Base-by-base conservation (phyloP, 176 grass and related monocot genomes). In the Hordeum marinum region DNA sequence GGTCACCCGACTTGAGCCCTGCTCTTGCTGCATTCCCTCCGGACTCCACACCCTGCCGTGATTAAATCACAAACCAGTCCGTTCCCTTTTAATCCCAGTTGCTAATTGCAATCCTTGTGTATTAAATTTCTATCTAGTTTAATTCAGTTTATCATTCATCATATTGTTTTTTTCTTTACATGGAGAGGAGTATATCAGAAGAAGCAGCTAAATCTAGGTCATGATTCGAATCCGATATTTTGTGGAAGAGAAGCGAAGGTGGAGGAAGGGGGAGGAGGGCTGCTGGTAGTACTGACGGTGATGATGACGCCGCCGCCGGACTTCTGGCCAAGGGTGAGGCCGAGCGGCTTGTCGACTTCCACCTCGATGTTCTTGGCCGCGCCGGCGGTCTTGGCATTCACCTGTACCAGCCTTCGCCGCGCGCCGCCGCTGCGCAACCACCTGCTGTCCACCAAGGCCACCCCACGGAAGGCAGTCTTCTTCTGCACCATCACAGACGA, bases 311-410 rank as follows among this genome's bases (percentile, higher is more conserved):
- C 93, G 5, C 96, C 96, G 27, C 68, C 81, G 12, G 96, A 37
- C 50, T 99, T 99, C 93, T 99, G 96, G 23, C 96, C 93, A 71
- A 99, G 82, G 23, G 91, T 83, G 62, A 99, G 67, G 6, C 96
- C 96, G 6, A 99, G 94, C 7, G 96, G 96, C 90, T 99, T 99
- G 79, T 96, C 96, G 24, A 99, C 93, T 59, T 99, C 96, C 20
- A 89, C 93, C 88, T 99, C 96, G 20, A 96, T 95, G 79, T 87
- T 94, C 92, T 99, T 99, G 5, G 93, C 75, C 0, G 93, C 69
- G 18, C 90, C 83, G 2, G 93, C 88, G 0, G 96, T 89, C 78
- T 80, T 91, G 14, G 96, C 96, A 52, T 84, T 92, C 72, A 99
- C 82, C 87, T 94, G 90, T 9, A 95, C 79, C 75, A 90, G 55